Evolutionary conservation across 2,329 filamentous ascomycete species (phyloP), one percentile per base, ranked within the genome.

Genomic region (Leptographium procerum): DNA sequence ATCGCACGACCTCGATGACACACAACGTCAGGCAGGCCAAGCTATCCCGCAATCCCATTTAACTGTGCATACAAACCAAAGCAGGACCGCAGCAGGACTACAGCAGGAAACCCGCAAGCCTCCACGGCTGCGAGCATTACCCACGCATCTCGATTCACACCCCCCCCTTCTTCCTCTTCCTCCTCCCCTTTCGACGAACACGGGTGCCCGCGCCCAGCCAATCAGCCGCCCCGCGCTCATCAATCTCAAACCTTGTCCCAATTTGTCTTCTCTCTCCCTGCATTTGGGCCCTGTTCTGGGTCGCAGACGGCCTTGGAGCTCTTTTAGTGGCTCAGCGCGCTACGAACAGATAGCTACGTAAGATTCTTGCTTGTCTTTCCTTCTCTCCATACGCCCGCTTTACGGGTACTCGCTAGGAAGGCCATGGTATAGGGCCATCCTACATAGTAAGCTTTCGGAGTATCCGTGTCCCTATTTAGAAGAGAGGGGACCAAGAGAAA

Each of bases 181-280:
- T 24, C 33, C 36, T 40, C 52, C 55, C 50, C 24, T 31, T 52
- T 47, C 55, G 52, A 53, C 52, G 58, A 14, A 24, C 9, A 26
- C 16, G n/a, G n/a, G n/a, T n/a, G n/a, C 28, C 36, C 22, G 14
- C 51, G 14, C 29, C 34, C 47, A 26, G n/a, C 60, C 58, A 61
- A 61, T 60, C 57, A 60, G 33, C 16, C 34, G 33, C 57, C 57
- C 59, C 56, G 51, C 58, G 48, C 36, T 50, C 59, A 56, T 61
- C 58, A 59, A 60, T 60, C 55, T 56, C 58, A 62, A 60, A 62
- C 59, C 50, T 48, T 24, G 43, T 34, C 29, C 31, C 29, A 33
- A 29, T 55, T 33, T 34, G 34, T 47, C 36, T 24, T 22, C 29
- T 29, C 48, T 58, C 62, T 59, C 58, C 59, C 59, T 62, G 60